Percentiles rank a stretch among this genome's conserved stretches.
phyloP scores from a whole-genome alignment of 768 basidiomycete species.

The Mycena filopes region DNA sequence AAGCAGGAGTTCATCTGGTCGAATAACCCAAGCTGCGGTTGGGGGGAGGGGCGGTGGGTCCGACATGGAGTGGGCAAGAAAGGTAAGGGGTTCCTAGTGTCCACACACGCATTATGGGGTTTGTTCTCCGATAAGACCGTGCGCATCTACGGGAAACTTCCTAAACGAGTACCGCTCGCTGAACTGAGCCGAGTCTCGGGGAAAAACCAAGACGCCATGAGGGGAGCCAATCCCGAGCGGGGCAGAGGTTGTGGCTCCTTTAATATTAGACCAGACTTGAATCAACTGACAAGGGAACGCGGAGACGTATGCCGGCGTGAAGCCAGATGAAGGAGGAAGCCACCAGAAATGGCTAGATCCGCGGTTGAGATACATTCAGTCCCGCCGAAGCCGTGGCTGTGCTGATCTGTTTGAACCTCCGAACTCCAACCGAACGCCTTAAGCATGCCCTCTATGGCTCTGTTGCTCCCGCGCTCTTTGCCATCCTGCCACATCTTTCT shows the following conservation, averaged over 20 bases:
- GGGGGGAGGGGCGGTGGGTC: conserved; percentile 20
- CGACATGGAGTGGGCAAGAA: conserved; percentile 24
- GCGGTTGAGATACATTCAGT: too few relatives aligned
- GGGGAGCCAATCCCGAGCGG: conserved; percentile 9
- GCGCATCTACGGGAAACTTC: not conserved
- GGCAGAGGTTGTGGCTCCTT: not conserved
- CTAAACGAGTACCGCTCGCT: not conserved
- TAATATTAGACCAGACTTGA: not conserved
- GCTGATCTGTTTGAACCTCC: too few relatives aligned
- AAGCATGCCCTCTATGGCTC: too few relatives aligned
- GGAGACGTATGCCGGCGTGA: not conserved
- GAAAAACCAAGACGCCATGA: not conserved
- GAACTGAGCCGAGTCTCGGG: conserved; percentile 6
- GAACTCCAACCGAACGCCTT: too few relatives aligned
- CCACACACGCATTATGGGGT: conserved; percentile 16
- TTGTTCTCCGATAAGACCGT: conserved; percentile 20
- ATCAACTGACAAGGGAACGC: conserved; percentile 12
- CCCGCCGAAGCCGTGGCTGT: too few relatives aligned
- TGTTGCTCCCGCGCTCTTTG: not conserved
- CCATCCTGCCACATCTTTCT: not conserved
- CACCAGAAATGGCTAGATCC: conserved; percentile 8
- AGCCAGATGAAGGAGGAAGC: not conserved
- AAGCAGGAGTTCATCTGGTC: conserved; percentile 20
- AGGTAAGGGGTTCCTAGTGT: not conserved
- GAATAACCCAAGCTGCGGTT: conserved; percentile 28